Evolutionary conservation across 2,329 filamentous ascomycete species (phyloP), one percentile per base, ranked within the genome.

Genomic region (Neopestalotiopsis clavispora): DNA sequence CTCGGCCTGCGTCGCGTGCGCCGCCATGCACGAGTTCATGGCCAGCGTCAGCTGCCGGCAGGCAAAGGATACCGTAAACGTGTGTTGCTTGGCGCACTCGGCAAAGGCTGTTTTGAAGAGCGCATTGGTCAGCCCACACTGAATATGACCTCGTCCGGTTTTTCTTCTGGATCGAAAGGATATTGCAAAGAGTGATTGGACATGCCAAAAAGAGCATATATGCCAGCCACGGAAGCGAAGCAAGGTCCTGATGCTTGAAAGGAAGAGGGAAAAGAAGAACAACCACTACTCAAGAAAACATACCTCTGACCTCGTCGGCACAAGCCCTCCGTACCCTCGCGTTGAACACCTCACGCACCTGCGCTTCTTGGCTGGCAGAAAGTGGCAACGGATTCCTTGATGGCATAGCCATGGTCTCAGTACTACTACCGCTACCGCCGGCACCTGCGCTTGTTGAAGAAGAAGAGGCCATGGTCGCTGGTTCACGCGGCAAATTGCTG

Each of bases 1-100:
- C 79, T 97, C 94, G 67, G 88, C 90, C 72, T 91, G 92, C 72
- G 93, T 97, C 67, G 95, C 95, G 83, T 97, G 92, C 68, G 86
- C 81, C 74, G 95, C 86, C 94, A 99, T 98, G 84, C 96, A 99
- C 71, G 85, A 86, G 83, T 99, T 99, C 96, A 99, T 99, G 45
- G 87, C 86, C 71, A 91, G 90, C 76, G 94, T 92, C 77, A 95
- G 87, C 63, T 87, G 82, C 67, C 94, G 91, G 84, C 96, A 99
- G 66, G 90, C 88, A 85, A 96, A 98, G 13, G 94, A 92, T 69
- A 96, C 92, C 68, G 91, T 94, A 75, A 98, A 89, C 5, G 95
- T 98, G 72, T 94, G 92, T 78, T 92, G 91, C 64, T 91, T 87
- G 66, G 95, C 95, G 86, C 96, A 99, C 73, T 92, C 90, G 69